Evolutionary conservation across 2,329 filamentous ascomycete species (phyloP).

Genomic region (Colletotrichum sp.): DNA sequence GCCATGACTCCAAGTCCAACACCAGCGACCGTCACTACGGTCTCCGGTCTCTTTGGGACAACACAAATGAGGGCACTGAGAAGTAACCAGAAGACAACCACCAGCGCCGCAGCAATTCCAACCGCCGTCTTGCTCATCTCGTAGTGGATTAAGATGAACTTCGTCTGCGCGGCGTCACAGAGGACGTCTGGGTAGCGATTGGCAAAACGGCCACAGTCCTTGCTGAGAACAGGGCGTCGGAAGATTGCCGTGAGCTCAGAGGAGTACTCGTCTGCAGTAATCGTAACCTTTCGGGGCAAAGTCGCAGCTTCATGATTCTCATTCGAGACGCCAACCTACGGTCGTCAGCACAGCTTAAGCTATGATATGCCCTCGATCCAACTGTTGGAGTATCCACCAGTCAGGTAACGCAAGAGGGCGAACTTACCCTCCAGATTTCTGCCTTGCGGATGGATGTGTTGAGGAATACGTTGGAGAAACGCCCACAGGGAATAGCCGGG

Average conservation of each 20-base stretch:
- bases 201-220: fast-evolving
- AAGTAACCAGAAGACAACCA: not conserved
- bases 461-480: not conserved
- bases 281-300: not conserved
- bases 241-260: not conserved
- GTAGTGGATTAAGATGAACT: not conserved
- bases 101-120: not conserved
- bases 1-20: not conserved
- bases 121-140: not conserved
- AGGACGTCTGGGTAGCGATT: not conserved
- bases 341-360: not conserved
- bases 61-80: not conserved
- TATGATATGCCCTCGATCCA: not conserved
- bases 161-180: not conserved
- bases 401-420: fast-evolving
- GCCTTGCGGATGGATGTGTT: not conserved
- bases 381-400: not conserved
- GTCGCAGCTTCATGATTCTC: not conserved
- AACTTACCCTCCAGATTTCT: not conserved
- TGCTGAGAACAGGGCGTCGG: not conserved
- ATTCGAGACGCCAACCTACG: fast-evolving
- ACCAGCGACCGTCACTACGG: not conserved
- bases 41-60: not conserved
- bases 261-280: not conserved
- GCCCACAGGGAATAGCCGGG: not conserved